These are phyloP conservation scores for Thelonectria discophora DNA, from an alignment of 2,329 filamentous ascomycete genomes.

Conservation along the genomic window DNA sequence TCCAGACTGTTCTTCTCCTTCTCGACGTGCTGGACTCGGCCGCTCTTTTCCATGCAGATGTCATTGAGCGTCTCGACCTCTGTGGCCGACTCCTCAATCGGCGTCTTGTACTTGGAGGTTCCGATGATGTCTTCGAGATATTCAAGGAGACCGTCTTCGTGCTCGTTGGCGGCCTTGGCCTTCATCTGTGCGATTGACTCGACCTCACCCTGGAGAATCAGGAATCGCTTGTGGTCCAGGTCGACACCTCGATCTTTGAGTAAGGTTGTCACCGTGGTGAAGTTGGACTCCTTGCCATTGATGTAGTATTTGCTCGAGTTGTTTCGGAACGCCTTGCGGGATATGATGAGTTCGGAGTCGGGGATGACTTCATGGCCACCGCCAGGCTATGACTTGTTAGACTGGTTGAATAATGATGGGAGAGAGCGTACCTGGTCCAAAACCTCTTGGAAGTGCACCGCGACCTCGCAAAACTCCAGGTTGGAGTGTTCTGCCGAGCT, in stretches of 20 bases:
- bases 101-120: slow-evolving; percentile 96
- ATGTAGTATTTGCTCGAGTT: slow-evolving; percentile 99
- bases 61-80: slow-evolving; percentile 95
- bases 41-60: slow-evolving; percentile 93
- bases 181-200: slow-evolving; percentile 99
- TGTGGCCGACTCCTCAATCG: slow-evolving; percentile 91
- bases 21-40: slow-evolving; percentile 94
- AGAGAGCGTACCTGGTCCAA: slow-evolving; percentile 73
- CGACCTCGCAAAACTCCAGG: slow-evolving; percentile 91
- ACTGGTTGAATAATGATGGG: neutral
- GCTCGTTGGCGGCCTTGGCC: slow-evolving; percentile 91
- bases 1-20: slow-evolving; percentile 94
- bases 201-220: slow-evolving; percentile 97
- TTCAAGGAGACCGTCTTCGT: slow-evolving; percentile 94
- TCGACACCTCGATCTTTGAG: slow-evolving; percentile 90
- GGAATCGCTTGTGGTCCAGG: slow-evolving; percentile 95
- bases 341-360: slow-evolving; percentile 86
- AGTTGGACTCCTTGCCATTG: slow-evolving; percentile 87
- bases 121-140: slow-evolving; percentile 99
- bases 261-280: slow-evolving; percentile 88
- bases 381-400: slow-evolving; percentile 62
- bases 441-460: slow-evolving; percentile 96
- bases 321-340: slow-evolving; percentile 94
- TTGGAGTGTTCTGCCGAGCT: slow-evolving; percentile 90
- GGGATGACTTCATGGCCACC: slow-evolving; percentile 81